A percentile compares a stretch with the other conserved stretches of the same genome.
phyloP scores from a whole-genome alignment of 495 filamentous ascomycete species.

The Amphirosellinia nigrospora region DNA sequence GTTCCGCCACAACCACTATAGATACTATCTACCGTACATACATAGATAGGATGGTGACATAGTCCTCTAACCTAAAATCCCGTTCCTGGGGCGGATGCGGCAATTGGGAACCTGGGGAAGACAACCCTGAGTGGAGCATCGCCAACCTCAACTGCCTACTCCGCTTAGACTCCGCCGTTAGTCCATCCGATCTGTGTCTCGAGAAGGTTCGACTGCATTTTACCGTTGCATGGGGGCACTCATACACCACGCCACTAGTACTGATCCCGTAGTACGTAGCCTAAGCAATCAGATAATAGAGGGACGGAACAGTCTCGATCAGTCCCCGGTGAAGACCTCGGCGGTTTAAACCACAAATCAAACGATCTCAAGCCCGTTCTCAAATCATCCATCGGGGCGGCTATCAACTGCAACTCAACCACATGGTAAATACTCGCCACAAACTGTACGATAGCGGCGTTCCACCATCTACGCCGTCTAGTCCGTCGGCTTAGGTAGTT shows the following conservation, averaged over 20 bases:
- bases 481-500: too few species aligned
- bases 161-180: background rate
- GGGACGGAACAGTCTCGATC: background rate
- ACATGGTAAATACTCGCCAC: background rate
- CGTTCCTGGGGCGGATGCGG: background rate
- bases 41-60: background rate
- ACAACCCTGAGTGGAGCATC: background rate
- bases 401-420: background rate
- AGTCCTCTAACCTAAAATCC: background rate
- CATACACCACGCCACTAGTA: background rate
- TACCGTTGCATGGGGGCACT: background rate
- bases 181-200: background rate
- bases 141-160: background rate
- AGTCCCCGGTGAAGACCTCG: background rate
- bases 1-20: background rate
- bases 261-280: background rate
- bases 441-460: background rate
- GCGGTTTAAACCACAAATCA: background rate
- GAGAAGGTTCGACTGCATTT: constrained; percentile 16
- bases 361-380: background rate
- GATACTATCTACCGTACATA: background rate
- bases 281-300: background rate
- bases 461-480: background rate
- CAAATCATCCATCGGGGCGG: background rate
- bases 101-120: background rate